Conservation (phyloP, 306 rosid genomes). For the Castanopsis chinensis region DNA sequence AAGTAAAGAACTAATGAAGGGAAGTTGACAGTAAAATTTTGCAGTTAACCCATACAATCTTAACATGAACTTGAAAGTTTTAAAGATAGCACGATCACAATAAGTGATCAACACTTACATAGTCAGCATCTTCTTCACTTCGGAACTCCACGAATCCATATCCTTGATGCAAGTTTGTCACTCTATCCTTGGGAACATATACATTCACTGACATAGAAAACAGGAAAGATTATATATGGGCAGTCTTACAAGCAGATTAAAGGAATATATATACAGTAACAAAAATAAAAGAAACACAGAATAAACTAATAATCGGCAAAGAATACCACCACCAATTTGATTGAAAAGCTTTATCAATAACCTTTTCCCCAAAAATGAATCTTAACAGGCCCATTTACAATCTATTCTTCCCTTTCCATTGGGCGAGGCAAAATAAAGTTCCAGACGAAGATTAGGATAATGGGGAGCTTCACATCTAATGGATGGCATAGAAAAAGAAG, state of each 20-base stretch:
- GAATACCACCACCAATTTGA: neutral
- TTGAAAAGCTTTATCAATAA: neutral
- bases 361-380: neutral
- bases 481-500: neutral
- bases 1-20: neutral
- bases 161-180: conserved; percentile 91
- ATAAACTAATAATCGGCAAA: neutral
- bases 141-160: conserved; percentile 96
- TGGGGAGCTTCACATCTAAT: no score
- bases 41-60: neutral
- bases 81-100: neutral
- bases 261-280: neutral
- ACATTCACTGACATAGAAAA: conserved; percentile 70
- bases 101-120: conserved; percentile 41
- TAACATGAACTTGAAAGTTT: neutral
- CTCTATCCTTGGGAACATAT: conserved; percentile 95
- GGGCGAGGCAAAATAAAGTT: no score
- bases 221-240: neutral
- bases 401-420: neutral
- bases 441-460: no score
- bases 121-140: conserved; percentile 97
- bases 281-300: neutral
- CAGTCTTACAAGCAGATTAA: neutral
- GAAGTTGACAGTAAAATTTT: neutral
- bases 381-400: neutral